Evolutionary conservation across 1,139 yeast genomes (phyloP), one percentile per base, ranked within the genome.

Genomic region (Blastobotrys persicus): DNA sequence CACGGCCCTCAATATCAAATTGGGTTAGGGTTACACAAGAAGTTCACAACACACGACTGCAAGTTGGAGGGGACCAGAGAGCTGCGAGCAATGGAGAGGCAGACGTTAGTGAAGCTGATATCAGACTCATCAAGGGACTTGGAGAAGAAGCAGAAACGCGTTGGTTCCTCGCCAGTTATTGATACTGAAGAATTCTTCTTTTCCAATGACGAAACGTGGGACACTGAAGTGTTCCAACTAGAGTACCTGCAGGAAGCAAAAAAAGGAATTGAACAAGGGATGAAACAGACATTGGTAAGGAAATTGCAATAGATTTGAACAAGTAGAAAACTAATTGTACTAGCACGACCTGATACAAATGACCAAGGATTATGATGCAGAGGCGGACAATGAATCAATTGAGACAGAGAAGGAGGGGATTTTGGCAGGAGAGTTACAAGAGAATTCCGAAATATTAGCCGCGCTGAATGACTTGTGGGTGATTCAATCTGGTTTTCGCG

Each of bases 401-500:
- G 35, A 28, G 1, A 37, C 48, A 4, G 46, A 42, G 19, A 44
- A 31, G 17, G 48, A 44, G 31, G 31, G 20, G 31, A 44, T 31
- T 3, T 32, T 51, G 13, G 28, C 23, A 2, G 42, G 31, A 3
- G 47, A 48, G 38, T 40, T 37, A 31, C 40, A 37, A 11, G 26
- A 31, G 9, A 46, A 51, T 12, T 32, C 19, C 12, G 49, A 44
- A 16, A 16, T 40, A 20, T 37, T 45, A 26, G 18, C 31, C 31
- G 60, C 60, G 6, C 46, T 62, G 41, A 58, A 60, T 41, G 59
- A 58, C 14, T 48, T 62, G 18, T 62, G 65, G 66, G 57, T 62
- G n/a, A 48, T 65, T 13, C 55, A 63, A 16, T 54, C 63, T 4
- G 67, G 65, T 2, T 52, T 64, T 42, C 59, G 59, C 39, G 68